phyloP scores from a whole-genome alignment of 176 grass and related monocot species.

The Eleusine coracana region DNA sequence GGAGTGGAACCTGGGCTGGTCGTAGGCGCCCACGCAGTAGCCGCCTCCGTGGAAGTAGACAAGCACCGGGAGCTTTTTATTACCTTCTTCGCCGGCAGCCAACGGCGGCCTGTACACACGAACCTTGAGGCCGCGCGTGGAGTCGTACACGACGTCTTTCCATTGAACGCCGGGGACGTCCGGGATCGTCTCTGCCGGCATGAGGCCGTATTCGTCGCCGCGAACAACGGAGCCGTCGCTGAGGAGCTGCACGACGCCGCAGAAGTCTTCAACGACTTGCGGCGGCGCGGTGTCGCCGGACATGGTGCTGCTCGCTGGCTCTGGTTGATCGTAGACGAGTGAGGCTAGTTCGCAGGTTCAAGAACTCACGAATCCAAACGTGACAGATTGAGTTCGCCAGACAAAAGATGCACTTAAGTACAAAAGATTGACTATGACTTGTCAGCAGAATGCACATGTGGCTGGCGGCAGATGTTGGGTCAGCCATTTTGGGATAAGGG shows the following conservation, averaged over 20 bases:
- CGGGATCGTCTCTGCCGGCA: background rate
- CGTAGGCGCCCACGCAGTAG: conserved; percentile 23
- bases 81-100: background rate
- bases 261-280: conserved; percentile 43
- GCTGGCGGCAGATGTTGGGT: no score
- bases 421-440: no score
- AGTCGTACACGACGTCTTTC: conserved; percentile 45
- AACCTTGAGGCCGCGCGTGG: conserved; percentile 18
- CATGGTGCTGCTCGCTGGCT: background rate
- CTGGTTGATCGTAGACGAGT: no score
- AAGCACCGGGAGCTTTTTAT: conserved; percentile 25
- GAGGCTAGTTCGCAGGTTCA: no score
- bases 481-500: no score
- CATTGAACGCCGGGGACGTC: conserved; percentile 27
- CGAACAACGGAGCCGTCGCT: conserved; percentile 47
- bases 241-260: conserved; percentile 25
- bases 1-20: background rate
- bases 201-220: background rate
- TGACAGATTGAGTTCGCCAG: no score
- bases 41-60: conserved; percentile 47
- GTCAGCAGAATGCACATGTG: no score
- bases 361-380: no score
- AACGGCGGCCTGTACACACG: conserved; percentile 9
- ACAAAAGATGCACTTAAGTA: no score
- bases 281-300: conserved; percentile 4